Evolutionary conservation across 1,284 basidiomycete species (phyloP).

Genomic region (Irpex lacteus): DNA sequence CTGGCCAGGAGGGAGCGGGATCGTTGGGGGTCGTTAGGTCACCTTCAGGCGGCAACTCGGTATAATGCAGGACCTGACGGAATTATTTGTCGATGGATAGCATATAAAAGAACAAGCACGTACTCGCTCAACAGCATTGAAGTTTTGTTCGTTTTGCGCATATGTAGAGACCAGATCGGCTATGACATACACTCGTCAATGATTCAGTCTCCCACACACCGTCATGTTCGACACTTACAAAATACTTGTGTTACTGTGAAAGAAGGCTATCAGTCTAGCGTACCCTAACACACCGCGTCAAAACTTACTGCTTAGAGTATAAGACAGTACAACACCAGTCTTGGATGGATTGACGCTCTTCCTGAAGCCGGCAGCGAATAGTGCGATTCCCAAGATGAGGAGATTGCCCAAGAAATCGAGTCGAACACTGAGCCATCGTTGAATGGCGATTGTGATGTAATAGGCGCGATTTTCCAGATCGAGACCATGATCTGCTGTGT

Average conservation of each 20-base stretch:
- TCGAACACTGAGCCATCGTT: constrained; percentile 59
- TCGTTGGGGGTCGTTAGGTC: constrained; percentile 40
- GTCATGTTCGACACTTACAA: constrained; percentile 35
- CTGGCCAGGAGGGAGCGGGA: constrained; percentile 67
- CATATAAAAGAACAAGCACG: neutral
- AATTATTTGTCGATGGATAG: neutral
- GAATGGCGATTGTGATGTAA: constrained; percentile 70
- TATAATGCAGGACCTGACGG: constrained; percentile 46
- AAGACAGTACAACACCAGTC: constrained; percentile 63
- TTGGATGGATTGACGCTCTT: constrained; percentile 45
- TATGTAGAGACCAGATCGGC: constrained; percentile 56
- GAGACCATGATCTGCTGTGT: constrained; percentile 44
- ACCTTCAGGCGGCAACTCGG: constrained; percentile 52
- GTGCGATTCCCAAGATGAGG: constrained; percentile 68
- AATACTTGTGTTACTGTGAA: constrained; percentile 51
- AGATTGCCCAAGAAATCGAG: constrained; percentile 71
- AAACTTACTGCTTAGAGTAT: constrained; percentile 56
- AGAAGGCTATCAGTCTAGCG: neutral
- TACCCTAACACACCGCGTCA: too few relatives aligned
- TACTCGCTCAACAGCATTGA: constrained; percentile 68
- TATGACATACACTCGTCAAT: constrained; percentile 20
- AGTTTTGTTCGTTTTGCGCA: constrained; percentile 64
- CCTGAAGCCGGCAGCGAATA: constrained; percentile 62
- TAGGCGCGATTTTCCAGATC: constrained; percentile 74
- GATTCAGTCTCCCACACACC: neutral